Evolutionary conservation across 345 rosid species (phyloP).

Genomic region (Hibiscus trionum): DNA sequence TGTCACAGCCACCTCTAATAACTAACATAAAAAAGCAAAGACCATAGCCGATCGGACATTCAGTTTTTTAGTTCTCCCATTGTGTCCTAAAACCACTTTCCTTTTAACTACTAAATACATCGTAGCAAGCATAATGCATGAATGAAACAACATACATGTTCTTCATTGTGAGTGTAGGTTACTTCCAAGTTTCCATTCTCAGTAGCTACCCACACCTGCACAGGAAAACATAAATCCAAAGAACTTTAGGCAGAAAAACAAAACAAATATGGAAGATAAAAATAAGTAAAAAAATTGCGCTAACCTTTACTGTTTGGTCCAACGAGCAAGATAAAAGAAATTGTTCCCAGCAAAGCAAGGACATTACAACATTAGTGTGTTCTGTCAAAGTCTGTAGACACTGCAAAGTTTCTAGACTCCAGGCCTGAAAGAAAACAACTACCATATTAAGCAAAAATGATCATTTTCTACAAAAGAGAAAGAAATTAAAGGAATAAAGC

Average conservation of each 20-base stretch:
- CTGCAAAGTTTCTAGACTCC: conserved; percentile 88
- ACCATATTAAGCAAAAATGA: neutral
- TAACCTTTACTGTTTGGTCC: conserved; percentile 85
- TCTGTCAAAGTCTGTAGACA: conserved; percentile 75
- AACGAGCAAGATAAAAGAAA: conserved; percentile 92
- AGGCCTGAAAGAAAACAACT: conserved; percentile 41
- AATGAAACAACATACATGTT: conserved; percentile 48
- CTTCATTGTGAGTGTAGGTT: conserved; percentile 82
- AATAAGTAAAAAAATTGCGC: neutral
- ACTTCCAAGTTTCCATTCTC: conserved; percentile 94
- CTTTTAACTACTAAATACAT: neutral
- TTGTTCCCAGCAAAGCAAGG: conserved; percentile 97
- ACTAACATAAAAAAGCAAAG: too few relatives aligned
- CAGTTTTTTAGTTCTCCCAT: too few relatives aligned
- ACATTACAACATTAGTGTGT: conserved; percentile 86
- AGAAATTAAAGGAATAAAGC: neutral
- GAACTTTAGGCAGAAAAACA: neutral
- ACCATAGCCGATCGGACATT: too few relatives aligned
- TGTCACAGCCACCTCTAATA: neutral
- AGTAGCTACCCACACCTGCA: conserved; percentile 84
- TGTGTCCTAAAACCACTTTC: neutral
- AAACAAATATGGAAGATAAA: neutral
- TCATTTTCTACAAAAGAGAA: neutral
- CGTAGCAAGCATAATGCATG: neutral
- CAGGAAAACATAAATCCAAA: conserved; percentile 5